Conservation (phyloP, 192 early-diverging fungal species). For the Linnemannia schmuckeri region DNA sequence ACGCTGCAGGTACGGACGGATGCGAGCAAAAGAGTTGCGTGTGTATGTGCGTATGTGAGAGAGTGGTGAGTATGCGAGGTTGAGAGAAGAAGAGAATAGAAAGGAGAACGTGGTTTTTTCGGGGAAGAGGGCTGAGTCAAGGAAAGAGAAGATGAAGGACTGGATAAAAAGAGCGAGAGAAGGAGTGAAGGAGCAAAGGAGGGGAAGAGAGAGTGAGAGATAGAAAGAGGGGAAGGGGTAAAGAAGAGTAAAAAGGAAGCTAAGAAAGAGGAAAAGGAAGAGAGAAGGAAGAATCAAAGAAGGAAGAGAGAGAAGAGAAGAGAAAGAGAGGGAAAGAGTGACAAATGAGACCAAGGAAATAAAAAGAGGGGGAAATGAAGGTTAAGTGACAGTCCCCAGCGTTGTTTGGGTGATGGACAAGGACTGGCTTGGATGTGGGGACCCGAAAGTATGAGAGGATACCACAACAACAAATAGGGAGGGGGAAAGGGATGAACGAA, state of each 20-base stretch:
- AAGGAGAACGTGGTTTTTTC: slow-evolving; percentile 3
- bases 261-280: background rate
- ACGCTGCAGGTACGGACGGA: slow-evolving; percentile 5
- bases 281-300: background rate
- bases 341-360: background rate
- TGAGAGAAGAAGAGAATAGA: slow-evolving; percentile 5
- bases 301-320: background rate
- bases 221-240: background rate
- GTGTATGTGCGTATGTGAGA: background rate
- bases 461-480: too few species aligned
- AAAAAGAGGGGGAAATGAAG: background rate
- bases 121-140: slow-evolving; percentile 3
- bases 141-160: background rate
- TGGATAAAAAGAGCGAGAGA: slow-evolving; percentile 3
- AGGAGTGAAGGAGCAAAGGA: background rate
- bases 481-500: too few species aligned
- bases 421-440: slow-evolving; percentile 1
- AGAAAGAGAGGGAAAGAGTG: background rate
- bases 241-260: background rate
- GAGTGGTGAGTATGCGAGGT: background rate
- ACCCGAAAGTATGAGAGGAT: background rate
- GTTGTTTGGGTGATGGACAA: slow-evolving; percentile 3
- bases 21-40: slow-evolving; percentile 2
- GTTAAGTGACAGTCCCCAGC: slow-evolving; percentile 2
- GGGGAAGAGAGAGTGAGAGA: background rate